These are phyloP conservation scores for Knoxia roxburghii DNA, from an alignment of 257 asterid genomes.

Conservation along the genomic window DNA sequence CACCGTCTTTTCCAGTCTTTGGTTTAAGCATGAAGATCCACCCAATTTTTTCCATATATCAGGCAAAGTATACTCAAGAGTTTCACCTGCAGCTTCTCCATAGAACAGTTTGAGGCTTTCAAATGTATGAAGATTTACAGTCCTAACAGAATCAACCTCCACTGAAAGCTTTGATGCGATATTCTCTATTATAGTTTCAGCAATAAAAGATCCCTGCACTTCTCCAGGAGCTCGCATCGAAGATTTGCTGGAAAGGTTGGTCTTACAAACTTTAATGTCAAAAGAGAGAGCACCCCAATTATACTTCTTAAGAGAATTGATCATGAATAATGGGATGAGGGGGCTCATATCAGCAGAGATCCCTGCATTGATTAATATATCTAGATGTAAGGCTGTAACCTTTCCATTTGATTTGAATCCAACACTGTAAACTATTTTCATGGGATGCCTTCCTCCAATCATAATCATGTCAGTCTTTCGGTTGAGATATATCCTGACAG, in stretches of 20 bases:
- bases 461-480: constrained; percentile 65
- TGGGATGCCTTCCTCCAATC: constrained; percentile 75
- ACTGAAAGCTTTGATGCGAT: constrained; percentile 43
- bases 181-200: constrained; percentile 62
- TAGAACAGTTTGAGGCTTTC: constrained; percentile 49
- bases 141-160: constrained; percentile 48
- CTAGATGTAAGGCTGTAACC: constrained; percentile 63
- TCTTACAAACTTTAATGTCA: constrained; percentile 60
- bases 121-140: constrained; percentile 45
- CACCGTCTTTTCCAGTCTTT: constrained; percentile 30
- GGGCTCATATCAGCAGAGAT: constrained; percentile 50
- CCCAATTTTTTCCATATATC: constrained; percentile 59
- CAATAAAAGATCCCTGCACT: constrained; percentile 63
- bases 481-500: constrained; percentile 59
- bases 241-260: constrained; percentile 56
- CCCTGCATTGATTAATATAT: constrained; percentile 62
- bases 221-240: constrained; percentile 83
- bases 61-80: constrained; percentile 45
- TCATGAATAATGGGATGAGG: constrained; percentile 32
- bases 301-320: constrained; percentile 47
- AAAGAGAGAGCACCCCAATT: constrained; percentile 68
- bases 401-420: constrained; percentile 66
- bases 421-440: constrained; percentile 60
- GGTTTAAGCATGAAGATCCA: constrained; percentile 29
- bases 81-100: constrained; percentile 31